phyloP scores from a whole-genome alignment of 2,329 filamentous ascomycete species.

The Paradendryphiella salina region DNA sequence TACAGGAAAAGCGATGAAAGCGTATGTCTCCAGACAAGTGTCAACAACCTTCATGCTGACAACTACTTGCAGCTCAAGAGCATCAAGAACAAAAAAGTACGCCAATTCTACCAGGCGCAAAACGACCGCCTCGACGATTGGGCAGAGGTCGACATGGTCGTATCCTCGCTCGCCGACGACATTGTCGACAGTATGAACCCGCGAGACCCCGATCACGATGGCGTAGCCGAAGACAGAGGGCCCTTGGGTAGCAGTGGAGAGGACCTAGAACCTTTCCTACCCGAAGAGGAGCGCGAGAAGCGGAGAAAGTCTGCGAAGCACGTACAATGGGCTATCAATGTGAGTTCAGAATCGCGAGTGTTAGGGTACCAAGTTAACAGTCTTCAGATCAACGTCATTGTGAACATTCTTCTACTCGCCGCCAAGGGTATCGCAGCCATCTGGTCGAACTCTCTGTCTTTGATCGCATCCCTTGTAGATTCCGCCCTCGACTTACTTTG shows the following conservation, averaged over 20 bases:
- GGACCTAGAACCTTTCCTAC: conserved; percentile 59
- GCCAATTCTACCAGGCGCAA: conserved; percentile 59
- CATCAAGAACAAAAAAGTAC: conserved; percentile 57
- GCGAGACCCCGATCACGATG: conserved; percentile 59
- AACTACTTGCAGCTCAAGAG: conserved; percentile 49
- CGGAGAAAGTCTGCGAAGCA: conserved; percentile 53
- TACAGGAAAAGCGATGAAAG: conserved; percentile 58
- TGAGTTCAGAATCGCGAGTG: conserved; percentile 20
- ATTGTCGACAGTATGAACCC: conserved; percentile 64
- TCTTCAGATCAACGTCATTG: conserved; percentile 59
- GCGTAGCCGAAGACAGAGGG: conserved; percentile 57
- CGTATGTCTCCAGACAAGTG: conserved; percentile 21
- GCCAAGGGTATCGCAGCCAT: conserved; percentile 61
- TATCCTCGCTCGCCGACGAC: conserved; percentile 60
- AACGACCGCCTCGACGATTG: conserved; percentile 61
- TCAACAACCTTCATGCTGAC: neutral
- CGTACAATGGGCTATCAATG: conserved; percentile 62
- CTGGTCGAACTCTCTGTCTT: conserved; percentile 61
- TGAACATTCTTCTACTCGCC: conserved; percentile 60
- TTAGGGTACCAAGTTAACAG: conserved; percentile 4
- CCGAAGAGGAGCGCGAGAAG: conserved; percentile 57
- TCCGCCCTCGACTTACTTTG: conserved; percentile 64
- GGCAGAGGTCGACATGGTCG: conserved; percentile 62
- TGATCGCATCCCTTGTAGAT: conserved; percentile 65
- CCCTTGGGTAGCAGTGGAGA: conserved; percentile 55